Evolutionary conservation across 768 basidiomycete species (phyloP).

Genomic region (Termitomyces sp.): DNA sequence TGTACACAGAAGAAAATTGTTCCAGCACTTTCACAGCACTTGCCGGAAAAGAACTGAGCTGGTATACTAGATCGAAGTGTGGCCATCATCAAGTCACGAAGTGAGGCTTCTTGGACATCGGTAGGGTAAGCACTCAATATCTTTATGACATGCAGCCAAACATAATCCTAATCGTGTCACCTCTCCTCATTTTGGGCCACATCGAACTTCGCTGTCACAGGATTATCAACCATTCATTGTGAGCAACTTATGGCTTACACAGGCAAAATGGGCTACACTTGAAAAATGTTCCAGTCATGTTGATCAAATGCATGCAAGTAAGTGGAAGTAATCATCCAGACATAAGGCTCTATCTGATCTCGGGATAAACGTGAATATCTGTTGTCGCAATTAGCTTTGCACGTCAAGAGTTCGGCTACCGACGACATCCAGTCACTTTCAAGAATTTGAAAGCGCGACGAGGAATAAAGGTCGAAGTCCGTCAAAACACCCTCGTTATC

Average conservation of each 20-base stretch:
- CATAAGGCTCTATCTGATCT: conserved; percentile 10
- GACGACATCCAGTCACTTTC: neutral
- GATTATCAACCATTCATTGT: neutral
- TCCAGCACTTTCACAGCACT: too few species aligned
- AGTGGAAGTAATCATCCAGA: conserved; percentile 7
- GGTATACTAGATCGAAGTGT: too few species aligned
- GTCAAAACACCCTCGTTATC: conserved; percentile 3
- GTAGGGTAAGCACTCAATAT: neutral
- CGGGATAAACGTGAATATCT: neutral
- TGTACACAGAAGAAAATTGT: too few species aligned
- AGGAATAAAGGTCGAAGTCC: conserved; percentile 10
- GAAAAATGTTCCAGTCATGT: neutral
- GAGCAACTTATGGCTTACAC: neutral
- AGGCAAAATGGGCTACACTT: neutral
- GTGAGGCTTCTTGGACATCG: neutral
- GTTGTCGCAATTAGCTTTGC: conserved; percentile 9
- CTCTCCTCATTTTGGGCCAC: neutral
- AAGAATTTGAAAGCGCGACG: neutral
- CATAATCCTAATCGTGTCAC: neutral
- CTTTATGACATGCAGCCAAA: conserved; percentile 3
- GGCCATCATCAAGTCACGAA: neutral
- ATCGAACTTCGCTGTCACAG: conserved; percentile 6
- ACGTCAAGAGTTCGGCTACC: conserved; percentile 3
- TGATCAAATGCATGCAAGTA: neutral
- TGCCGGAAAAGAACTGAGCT: too few species aligned